A percentile compares a stretch with the other conserved stretches of the same genome.
phyloP scores from a whole-genome alignment of 2,329 filamentous ascomycete species.

The Clonostachys rosea region DNA sequence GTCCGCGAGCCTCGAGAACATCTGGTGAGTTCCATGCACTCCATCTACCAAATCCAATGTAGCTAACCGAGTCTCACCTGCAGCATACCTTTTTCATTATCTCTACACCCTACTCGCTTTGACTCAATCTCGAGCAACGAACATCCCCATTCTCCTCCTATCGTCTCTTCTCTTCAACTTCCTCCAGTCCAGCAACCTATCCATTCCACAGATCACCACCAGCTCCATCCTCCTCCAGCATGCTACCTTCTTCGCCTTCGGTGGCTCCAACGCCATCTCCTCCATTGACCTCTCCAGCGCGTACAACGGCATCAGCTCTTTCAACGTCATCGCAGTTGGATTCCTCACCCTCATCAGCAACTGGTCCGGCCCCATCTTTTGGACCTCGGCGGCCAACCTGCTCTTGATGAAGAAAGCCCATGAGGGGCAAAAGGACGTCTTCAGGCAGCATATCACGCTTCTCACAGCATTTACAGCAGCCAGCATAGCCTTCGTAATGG shows the following conservation, averaged over 20 bases:
- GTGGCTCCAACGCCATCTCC: constrained; percentile 90
- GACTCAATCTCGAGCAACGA: constrained; percentile 81
- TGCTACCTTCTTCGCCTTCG: constrained; percentile 82
- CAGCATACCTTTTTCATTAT: constrained; percentile 54
- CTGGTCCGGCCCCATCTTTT: constrained; percentile 90
- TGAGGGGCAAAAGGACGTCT: constrained; percentile 20
- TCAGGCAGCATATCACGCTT: constrained; percentile 50
- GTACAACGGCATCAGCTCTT: constrained; percentile 85
- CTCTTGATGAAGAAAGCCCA: constrained; percentile 41
- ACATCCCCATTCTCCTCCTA: constrained; percentile 79
- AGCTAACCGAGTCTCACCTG: not conserved
- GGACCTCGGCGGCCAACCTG: constrained; percentile 63
- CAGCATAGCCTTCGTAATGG: constrained; percentile 74
- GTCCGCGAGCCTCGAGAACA: constrained; percentile 10
- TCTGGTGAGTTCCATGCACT: constrained; percentile 16
- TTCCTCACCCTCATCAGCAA: constrained; percentile 82
- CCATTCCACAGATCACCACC: constrained; percentile 56
- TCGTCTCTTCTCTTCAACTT: constrained; percentile 57
- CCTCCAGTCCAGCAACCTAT: constrained; percentile 40
- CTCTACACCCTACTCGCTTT: constrained; percentile 74
- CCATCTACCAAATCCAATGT: not conserved
- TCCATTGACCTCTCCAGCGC: constrained; percentile 92
- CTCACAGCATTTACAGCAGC: constrained; percentile 67
- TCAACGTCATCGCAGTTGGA: constrained; percentile 78
- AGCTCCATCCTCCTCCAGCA: constrained; percentile 75